Conservation (phyloP, 2,329 filamentous ascomycete genomes). For the Neocucurbitaria cava region DNA sequence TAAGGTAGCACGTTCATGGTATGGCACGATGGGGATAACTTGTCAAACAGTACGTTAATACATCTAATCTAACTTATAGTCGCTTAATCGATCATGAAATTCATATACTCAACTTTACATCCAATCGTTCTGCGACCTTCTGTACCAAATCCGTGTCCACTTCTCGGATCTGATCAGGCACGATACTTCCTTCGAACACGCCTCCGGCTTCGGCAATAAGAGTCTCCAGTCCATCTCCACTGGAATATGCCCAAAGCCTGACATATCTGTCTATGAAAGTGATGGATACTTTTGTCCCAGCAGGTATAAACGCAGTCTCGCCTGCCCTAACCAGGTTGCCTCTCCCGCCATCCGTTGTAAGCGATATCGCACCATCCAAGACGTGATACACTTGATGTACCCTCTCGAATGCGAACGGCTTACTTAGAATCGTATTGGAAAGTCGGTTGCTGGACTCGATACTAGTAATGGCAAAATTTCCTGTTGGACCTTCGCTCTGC, state of each 20-base stretch:
- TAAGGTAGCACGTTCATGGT: not conserved
- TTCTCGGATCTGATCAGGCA: conserved; percentile 15
- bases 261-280: conserved; percentile 24
- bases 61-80: no score
- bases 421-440: conserved; percentile 13
- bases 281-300: conserved; percentile 17
- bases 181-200: conserved; percentile 18
- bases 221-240: conserved; percentile 24
- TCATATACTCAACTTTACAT: conserved; percentile 5
- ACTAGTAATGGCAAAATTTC: conserved; percentile 26
- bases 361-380: conserved; percentile 20
- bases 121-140: conserved; percentile 9
- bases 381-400: conserved; percentile 25
- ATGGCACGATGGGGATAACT: no score
- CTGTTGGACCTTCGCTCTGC: conserved; percentile 14
- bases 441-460: conserved; percentile 24
- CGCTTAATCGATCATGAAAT: no score
- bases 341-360: conserved; percentile 10
- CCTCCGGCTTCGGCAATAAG: conserved; percentile 23
- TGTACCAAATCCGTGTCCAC: conserved; percentile 6
- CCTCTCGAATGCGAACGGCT: conserved; percentile 16
- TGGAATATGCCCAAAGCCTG: conserved; percentile 27
- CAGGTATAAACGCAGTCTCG: conserved; percentile 25
- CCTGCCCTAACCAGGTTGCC: conserved; percentile 22
- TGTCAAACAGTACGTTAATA: no score